Evolutionary conservation across 345 rosid genomes (phyloP).

Genomic region (Hypericum androsaemum): DNA sequence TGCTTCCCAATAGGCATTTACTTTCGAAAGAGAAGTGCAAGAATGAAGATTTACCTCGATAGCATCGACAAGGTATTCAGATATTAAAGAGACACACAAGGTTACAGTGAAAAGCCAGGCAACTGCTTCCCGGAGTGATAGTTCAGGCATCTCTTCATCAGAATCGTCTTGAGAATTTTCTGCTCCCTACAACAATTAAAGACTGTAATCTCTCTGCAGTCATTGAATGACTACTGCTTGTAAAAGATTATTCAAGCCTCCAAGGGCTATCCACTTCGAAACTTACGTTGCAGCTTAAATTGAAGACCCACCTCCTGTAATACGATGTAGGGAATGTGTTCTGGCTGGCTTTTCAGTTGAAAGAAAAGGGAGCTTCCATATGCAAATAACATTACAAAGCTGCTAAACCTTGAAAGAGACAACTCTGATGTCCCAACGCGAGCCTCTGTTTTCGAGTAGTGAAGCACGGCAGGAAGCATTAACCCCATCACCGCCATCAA

Average conservation of each 20-base stretch:
- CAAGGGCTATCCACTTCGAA: background rate
- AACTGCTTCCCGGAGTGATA: constrained; percentile 4
- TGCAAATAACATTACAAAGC: constrained; percentile 5
- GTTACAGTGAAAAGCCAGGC: constrained; percentile 5
- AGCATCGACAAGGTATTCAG: constrained; percentile 8
- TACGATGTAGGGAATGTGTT: background rate
- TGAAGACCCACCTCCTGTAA: background rate
- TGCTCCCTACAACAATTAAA: background rate
- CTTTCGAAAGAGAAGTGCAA: background rate
- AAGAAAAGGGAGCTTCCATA: constrained; percentile 7
- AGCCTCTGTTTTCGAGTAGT: background rate
- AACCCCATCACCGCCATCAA: background rate
- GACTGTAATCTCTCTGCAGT: background rate
- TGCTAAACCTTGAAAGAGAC: constrained; percentile 7
- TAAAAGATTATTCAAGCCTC: background rate
- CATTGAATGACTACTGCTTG: background rate
- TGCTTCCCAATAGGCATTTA: background rate
- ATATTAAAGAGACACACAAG: constrained; percentile 6
- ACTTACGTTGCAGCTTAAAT: background rate
- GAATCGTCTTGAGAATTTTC: background rate
- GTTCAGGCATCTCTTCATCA: constrained; percentile 6
- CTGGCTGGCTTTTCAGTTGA: constrained; percentile 4
- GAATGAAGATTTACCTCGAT: background rate
- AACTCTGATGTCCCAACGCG: constrained; percentile 2
- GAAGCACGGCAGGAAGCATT: constrained; percentile 7